Evolutionary conservation across 805 yeast genomes (phyloP), one percentile per base, ranked within the genome.

Genomic region (Candida succiphila): DNA sequence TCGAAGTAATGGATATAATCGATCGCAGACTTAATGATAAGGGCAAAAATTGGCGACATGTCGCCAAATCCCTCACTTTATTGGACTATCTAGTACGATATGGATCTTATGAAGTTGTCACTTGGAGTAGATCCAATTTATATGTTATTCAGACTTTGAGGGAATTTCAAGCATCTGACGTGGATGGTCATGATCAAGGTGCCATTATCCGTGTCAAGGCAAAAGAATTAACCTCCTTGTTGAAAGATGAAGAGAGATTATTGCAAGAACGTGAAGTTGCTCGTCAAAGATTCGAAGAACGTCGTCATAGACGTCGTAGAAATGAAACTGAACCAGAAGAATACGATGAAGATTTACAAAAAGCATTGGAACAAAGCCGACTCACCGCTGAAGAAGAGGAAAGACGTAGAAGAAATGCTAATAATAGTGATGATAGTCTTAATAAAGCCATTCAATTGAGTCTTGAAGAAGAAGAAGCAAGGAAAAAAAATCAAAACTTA

Each of bases 11-110:
- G 94, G 96, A 89, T 51, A 86, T 89, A 79, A 60, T 89, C 29
- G 96, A 89, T 60, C 75, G 86, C 44, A 72, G 98, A 42, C 63
- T 89, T 43, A 89, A 89, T 51, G 97, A 89, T 53, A 88, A 88
- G 63, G 97, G 97, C 40, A 88, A 87, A 56, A 83, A 89, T 60
- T 89, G 96, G 96, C 72, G 95, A 44, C 98, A 89, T 54, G 88
- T 89, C 32, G 88, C 94, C 41, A 92, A 89, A 57, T 78, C 95
- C 1, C 66, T 89, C 40, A 81, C 94, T 2, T 78, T 89, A n/a
- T 67, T 89, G 45, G 96, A 88, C 49, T 89, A 78, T 58, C 64
- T 88, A 37, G 86, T 88, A 15, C 74, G 92, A 45, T 72, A 69
- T 39, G 98, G 96, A 26, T 72, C 94, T 16, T 95, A 87, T 44